A percentile compares a stretch with the other conserved stretches of the same genome.
Conservation (phyloP, 805 yeast genomes). For the Wickerhamiella brachini region DNA sequence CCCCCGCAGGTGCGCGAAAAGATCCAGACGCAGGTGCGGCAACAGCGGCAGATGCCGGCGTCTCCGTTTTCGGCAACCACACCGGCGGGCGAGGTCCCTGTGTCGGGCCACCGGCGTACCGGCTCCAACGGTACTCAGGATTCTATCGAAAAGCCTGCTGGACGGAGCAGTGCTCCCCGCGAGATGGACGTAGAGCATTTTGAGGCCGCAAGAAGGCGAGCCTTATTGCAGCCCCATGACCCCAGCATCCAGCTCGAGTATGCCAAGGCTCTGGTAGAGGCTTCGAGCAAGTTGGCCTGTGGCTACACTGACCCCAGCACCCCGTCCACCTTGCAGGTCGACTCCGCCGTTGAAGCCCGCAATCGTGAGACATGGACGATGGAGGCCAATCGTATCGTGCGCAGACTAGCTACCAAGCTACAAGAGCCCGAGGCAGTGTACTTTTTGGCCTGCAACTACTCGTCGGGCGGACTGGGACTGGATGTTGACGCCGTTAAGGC, state of each 20-base stretch:
- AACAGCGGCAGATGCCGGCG: neutral
- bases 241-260: conserved; percentile 46
- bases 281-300: conserved; percentile 24
- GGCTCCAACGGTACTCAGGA: conserved; percentile 1
- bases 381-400: conserved; percentile 46
- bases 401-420: conserved; percentile 35
- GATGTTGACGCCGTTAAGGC: conserved; percentile 48
- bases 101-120: conserved; percentile 1
- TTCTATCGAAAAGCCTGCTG: neutral
- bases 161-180: conserved; percentile 3
- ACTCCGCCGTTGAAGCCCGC: conserved; percentile 33
- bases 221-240: conserved; percentile 23
- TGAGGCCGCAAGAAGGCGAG: conserved; percentile 20
- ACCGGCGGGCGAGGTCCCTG: neutral
- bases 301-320: conserved; percentile 29
- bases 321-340: conserved; percentile 26
- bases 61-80: neutral
- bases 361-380: conserved; percentile 42
- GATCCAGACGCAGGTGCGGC: neutral
- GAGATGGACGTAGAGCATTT: conserved; percentile 20
- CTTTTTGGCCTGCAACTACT: conserved; percentile 47
- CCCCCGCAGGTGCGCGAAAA: neutral
- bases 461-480: conserved; percentile 35
- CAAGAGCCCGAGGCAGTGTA: conserved; percentile 42
- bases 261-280: conserved; percentile 45